A percentile compares a stretch with the other conserved stretches of the same genome.
phyloP scores from a whole-genome alignment of 2,329 filamentous ascomycete species.

The Neofusicoccum kwambonambiense region DNA sequence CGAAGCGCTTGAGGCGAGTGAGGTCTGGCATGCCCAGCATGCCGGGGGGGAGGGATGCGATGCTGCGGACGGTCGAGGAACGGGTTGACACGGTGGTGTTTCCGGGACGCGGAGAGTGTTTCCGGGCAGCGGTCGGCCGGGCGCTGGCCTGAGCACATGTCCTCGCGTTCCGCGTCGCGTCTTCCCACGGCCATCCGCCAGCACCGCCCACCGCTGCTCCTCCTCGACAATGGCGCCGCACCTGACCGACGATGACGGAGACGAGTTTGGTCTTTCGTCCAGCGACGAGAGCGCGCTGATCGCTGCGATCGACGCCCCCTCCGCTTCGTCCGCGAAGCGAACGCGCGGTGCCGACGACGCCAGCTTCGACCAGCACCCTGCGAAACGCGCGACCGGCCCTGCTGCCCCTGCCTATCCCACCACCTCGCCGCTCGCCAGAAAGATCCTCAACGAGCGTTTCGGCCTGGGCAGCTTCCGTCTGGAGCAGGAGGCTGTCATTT shows the following conservation, averaged over 20 bases:
- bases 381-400: not conserved
- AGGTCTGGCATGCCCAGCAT: too few relatives aligned
- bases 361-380: not conserved
- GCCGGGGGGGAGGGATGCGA: too few relatives aligned
- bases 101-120: not conserved
- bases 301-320: not conserved
- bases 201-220: not conserved
- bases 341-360: not conserved
- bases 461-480: conserved; percentile 44
- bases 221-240: not conserved
- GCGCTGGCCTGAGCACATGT: not conserved
- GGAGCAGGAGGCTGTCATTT: conserved; percentile 48
- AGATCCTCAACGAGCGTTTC: conserved; percentile 42
- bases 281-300: conserved; percentile 27
- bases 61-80: too few relatives aligned
- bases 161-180: not conserved
- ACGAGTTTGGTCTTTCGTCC: conserved; percentile 28
- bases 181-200: not conserved
- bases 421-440: conserved; percentile 26
- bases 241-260: conserved; percentile 17
- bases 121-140: not conserved
- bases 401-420: not conserved
- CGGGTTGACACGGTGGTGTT: not conserved
- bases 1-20: too few relatives aligned
- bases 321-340: not conserved